Evolutionary conservation across 2,329 filamentous ascomycete genomes (phyloP), one percentile per base, ranked within the genome.

Genomic region (Nigrospora osmanthi): DNA sequence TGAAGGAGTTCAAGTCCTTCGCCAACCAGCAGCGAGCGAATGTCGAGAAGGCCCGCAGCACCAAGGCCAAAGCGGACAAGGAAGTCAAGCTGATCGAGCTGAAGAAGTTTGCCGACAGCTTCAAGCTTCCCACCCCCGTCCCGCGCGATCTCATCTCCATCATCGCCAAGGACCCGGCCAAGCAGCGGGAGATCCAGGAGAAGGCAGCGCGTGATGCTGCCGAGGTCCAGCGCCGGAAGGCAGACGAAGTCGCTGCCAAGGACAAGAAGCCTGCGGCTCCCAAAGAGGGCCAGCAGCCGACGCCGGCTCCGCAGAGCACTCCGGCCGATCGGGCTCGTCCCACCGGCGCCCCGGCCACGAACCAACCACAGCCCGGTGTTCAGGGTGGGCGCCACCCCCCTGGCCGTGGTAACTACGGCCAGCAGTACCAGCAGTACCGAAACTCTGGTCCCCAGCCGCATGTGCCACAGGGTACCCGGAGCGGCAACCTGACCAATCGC

Each of bases 121-220:
- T 98, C 74, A 97, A 97, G 68, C 78, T 98, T 15, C 85, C 87
- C 41, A 96, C 91, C 3, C 89, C 90, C 6, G 89, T 98, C 11
- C 93, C 93, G 1, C 83, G 80, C 42, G 93, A 98, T 64, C 69
- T 98, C 33, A 89, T 98, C 28, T 85, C 88, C 2, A 98, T 98
- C 53, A 85, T 98, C 49, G 91, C 93, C 47, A 98, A 97, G 63
- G 93, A 98, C 60, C 89, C 89, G n/a, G 77, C 73, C 38, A 98
- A 96, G 69, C 93, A 97, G 66, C 83, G 89, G 58, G 82, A 90
- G 59, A 97, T 98, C 51, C 85, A 95, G 58, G 85, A 89, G 55
- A 94, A 90, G 64, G 89, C 89, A 1, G 81, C 87, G 49, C 80
- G 81, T 58, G 85, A 91, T 53, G 83, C 81, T 3, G 82, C 88